A percentile compares a stretch with the other conserved stretches of the same genome.
Conservation (phyloP, 495 filamentous ascomycete species). For the Penicillium flavigenum region DNA sequence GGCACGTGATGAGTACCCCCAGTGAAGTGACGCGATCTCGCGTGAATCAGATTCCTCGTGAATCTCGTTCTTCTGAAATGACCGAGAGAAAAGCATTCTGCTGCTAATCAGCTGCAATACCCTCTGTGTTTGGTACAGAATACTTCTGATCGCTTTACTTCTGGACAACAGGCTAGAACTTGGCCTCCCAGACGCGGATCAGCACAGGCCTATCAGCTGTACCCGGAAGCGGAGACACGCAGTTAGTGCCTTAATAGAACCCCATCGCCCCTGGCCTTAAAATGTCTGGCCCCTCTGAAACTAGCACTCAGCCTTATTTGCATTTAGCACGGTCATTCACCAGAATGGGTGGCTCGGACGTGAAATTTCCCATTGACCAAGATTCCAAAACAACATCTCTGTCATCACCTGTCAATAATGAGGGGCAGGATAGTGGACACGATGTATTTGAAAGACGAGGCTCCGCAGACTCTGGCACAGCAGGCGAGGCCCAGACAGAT, state of each 20-base stretch:
- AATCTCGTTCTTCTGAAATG: background rate
- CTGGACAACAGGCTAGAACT: background rate
- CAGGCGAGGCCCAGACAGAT: constrained; percentile 52
- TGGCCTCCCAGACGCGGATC: constrained; percentile 26
- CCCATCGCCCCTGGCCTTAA: constrained; percentile 25
- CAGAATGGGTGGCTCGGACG: constrained; percentile 49
- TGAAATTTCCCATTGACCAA: constrained; percentile 38
- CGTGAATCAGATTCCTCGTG: background rate
- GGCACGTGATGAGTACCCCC: constrained; percentile 20
- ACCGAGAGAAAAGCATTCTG: background rate
- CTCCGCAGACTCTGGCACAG: constrained; percentile 52
- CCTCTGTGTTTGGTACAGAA: background rate
- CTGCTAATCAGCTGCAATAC: background rate
- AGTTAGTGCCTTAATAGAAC: constrained; percentile 27
- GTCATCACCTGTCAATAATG: constrained; percentile 25
- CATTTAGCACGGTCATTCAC: constrained; percentile 53
- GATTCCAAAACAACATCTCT: constrained; percentile 29
- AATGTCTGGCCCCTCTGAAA: constrained; percentile 31
- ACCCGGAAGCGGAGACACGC: constrained; percentile 25
- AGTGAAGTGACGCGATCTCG: constrained; percentile 16
- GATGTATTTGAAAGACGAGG: constrained; percentile 48
- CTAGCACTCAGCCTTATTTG: constrained; percentile 35
- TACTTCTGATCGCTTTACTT: constrained; percentile 2
- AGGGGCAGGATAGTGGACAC: constrained; percentile 38
- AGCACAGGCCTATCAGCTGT: constrained; percentile 38